phyloP scores from a whole-genome alignment of 2,329 filamentous ascomycete genomes.

The Fusarium proliferatum region DNA sequence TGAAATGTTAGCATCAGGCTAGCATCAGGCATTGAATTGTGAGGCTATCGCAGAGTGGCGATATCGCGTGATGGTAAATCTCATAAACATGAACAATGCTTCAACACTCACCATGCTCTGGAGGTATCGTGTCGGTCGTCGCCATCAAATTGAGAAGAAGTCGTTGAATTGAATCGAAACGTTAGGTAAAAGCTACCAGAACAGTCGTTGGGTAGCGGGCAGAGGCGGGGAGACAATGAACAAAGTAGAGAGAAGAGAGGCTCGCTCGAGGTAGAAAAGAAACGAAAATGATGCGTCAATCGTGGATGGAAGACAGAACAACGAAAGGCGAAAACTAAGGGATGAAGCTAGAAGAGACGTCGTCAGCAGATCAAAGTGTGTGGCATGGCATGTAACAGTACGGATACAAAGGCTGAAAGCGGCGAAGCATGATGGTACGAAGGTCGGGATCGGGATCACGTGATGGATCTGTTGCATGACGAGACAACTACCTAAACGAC shows the following conservation, averaged over 20 bases:
- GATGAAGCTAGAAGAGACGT: constrained; percentile 36
- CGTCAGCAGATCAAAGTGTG: constrained; percentile 29
- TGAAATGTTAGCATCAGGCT: constrained; percentile 56
- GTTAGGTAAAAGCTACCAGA: constrained; percentile 18
- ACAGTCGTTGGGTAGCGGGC: constrained; percentile 35
- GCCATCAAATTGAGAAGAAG: constrained; percentile 39
- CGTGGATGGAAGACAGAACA: constrained; percentile 17
- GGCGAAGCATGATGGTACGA: constrained; percentile 34
- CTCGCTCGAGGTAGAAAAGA: constrained; percentile 9
- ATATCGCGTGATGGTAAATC: constrained; percentile 1
- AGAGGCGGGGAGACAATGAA: constrained; percentile 36
- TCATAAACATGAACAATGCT: background rate
- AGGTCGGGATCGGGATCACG: constrained; percentile 26
- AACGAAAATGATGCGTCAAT: constrained; percentile 8
- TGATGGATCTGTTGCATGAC: constrained; percentile 11
- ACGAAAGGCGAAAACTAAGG: constrained; percentile 33
- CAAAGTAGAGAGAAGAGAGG: constrained; percentile 7
- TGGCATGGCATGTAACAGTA: constrained; percentile 18
- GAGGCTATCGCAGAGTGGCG: constrained; percentile 11
- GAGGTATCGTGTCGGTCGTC: constrained; percentile 43
- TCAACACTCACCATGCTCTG: constrained; percentile 39
- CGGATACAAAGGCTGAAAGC: constrained; percentile 28
- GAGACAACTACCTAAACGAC: constrained; percentile 9
- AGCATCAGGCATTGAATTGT: constrained; percentile 40
- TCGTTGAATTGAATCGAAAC: constrained; percentile 9